Percentiles rank a stretch among this genome's conserved stretches.
phyloP scores from a whole-genome alignment of 2,329 filamentous ascomycete genomes.

The Colletotrichum gigasporum region DNA sequence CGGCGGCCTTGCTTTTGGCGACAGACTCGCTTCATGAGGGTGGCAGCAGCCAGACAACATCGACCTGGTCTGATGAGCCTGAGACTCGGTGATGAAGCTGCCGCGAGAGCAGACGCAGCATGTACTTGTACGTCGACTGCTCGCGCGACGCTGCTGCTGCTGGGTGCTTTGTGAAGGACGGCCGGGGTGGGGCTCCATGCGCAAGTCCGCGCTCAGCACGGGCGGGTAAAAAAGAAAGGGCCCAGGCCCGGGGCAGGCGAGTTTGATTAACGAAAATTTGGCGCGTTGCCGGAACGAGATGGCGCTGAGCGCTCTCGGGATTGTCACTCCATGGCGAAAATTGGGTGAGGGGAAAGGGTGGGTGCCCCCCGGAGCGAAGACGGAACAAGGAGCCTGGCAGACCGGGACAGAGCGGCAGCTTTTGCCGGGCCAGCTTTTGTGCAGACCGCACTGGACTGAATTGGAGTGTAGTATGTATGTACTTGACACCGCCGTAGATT shows the following conservation, averaged over 20 bases:
- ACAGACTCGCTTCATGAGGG: not conserved
- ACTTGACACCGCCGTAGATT: not conserved
- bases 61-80: not conserved
- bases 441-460: not conserved
- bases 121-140: not conserved
- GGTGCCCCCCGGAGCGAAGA: slow-evolving; percentile 19
- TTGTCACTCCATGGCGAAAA: slow-evolving; percentile 17
- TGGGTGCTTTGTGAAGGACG: slow-evolving; percentile 3
- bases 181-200: slow-evolving; percentile 22
- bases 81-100: not conserved
- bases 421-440: slow-evolving; percentile 6
- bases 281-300: slow-evolving; percentile 23
- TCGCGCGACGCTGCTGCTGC: not conserved
- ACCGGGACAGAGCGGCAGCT: slow-evolving; percentile 18
- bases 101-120: not conserved
- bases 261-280: slow-evolving; percentile 29
- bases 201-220: slow-evolving; percentile 25
- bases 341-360: slow-evolving; percentile 8
- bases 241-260: slow-evolving; percentile 18
- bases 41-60: not conserved
- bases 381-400: slow-evolving; percentile 16
- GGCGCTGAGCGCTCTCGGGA: slow-evolving; percentile 21
- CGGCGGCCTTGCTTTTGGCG: not conserved
- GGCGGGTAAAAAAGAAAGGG: slow-evolving; percentile 10
- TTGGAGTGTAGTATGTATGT: too few species aligned